Percentiles rank a stretch among this genome's conserved stretches.
These are phyloP conservation scores for Viola odorata DNA, from an alignment of 345 rosid species.

Conservation along the genomic window DNA sequence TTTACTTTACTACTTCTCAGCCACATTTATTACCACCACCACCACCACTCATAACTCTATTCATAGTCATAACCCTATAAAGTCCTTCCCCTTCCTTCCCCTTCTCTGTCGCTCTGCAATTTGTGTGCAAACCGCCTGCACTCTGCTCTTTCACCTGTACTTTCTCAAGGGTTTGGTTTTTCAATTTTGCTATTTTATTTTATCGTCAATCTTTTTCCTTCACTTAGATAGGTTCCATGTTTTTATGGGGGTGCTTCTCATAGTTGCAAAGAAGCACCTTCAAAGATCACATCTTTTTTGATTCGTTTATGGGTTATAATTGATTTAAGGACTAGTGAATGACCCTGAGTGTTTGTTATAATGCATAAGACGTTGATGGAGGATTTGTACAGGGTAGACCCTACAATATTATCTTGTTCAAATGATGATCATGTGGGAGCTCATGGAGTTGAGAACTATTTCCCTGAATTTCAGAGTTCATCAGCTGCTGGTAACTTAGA, in stretches of 20 bases:
- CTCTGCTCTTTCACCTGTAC: not conserved
- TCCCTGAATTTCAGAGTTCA: slow-evolving; percentile 18
- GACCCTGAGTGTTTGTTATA: not conserved
- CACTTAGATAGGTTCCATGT: too few relatives aligned
- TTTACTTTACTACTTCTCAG: too few relatives aligned
- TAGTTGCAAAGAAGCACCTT: too few relatives aligned
- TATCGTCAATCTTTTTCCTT: not conserved
- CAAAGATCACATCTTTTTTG: too few relatives aligned
- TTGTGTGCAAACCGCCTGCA: not conserved
- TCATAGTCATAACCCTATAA: not conserved
- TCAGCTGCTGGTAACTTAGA: slow-evolving; percentile 2
- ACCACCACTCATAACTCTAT: not conserved
- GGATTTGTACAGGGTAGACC: slow-evolving; percentile 31
- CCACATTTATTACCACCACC: too few relatives aligned
- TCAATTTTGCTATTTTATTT: not conserved
- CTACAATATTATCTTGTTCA: slow-evolving; percentile 12
- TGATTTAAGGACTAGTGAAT: not conserved
- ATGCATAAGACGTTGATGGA: slow-evolving; percentile 24
- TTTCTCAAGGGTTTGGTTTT: not conserved
- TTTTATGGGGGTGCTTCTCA: too few relatives aligned
- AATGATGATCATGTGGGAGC: not conserved
- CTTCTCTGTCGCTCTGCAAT: not conserved
- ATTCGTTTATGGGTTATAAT: too few relatives aligned
- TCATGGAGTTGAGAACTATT: slow-evolving; percentile 10
- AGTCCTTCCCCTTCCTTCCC: not conserved